Evolutionary conservation across 345 rosid genomes (phyloP).

Genomic region (Eucalyptus regnans): DNA sequence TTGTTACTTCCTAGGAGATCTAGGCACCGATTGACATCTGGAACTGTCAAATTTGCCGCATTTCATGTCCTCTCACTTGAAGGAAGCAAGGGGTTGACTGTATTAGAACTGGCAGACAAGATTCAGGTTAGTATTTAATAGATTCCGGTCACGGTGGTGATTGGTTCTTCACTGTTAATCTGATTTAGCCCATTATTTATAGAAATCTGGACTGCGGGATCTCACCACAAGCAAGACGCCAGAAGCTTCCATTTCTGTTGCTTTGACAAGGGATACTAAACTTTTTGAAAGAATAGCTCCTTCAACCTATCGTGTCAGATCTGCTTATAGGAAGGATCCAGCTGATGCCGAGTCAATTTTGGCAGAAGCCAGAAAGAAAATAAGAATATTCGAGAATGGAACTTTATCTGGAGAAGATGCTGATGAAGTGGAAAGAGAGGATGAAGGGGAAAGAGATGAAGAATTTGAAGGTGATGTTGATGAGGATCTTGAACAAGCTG

Average conservation of each 20-base stretch:
- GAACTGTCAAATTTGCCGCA: slow-evolving; percentile 99
- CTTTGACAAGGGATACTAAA: slow-evolving; percentile 92
- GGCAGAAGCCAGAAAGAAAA: slow-evolving; percentile 84
- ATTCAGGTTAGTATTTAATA: slow-evolving; percentile 55
- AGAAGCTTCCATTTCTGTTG: slow-evolving; percentile 99
- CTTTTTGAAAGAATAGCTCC: slow-evolving; percentile 99
- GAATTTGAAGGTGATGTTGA: too few species aligned
- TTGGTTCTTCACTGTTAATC: neutral
- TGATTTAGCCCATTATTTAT: neutral
- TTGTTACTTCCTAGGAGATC: slow-evolving; percentile 80
- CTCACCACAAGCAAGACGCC: slow-evolving; percentile 96
- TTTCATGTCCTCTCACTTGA: slow-evolving; percentile 98
- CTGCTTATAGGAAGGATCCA: slow-evolving; percentile 91
- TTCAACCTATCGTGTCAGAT: slow-evolving; percentile 89
- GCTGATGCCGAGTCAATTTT: slow-evolving; percentile 86
- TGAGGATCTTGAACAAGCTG: slow-evolving; percentile 39
- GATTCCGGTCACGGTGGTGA: neutral
- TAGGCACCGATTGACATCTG: slow-evolving; percentile 96
- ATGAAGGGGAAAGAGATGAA: slow-evolving; percentile 5
- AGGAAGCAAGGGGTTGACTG: slow-evolving; percentile 87
- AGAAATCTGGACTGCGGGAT: slow-evolving; percentile 98
- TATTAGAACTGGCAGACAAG: slow-evolving; percentile 90
- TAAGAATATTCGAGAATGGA: slow-evolving; percentile 85
- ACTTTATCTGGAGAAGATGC: slow-evolving; percentile 73
- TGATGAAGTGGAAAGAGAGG: slow-evolving; percentile 75